Conservation (phyloP, 2,329 filamentous ascomycete genomes). For the Aureobasidium sp. region DNA sequence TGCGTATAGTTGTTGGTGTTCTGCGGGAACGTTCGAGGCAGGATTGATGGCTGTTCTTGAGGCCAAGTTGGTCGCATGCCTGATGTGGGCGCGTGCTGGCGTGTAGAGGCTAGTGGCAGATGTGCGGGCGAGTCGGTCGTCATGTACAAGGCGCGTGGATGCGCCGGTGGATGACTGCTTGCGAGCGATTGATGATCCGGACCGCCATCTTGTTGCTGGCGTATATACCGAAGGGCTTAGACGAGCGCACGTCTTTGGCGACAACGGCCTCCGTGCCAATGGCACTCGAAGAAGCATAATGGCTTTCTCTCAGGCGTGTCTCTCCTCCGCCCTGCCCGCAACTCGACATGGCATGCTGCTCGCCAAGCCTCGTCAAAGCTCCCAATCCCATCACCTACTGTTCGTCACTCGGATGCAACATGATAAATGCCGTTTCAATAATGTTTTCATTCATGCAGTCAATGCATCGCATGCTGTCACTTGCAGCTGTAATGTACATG, state of each 20-base stretch:
- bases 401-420: too few relatives aligned
- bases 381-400: background rate
- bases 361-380: conserved; percentile 13
- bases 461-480: conserved; percentile 10
- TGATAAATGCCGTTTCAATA: background rate
- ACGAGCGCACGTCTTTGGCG: conserved; percentile 22
- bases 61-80: conserved; percentile 30
- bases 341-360: background rate
- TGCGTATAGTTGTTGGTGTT: conserved; percentile 51
- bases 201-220: conserved; percentile 26
- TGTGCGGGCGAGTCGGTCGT: background rate
- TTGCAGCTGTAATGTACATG: conserved; percentile 14
- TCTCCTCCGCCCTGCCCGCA: conserved; percentile 7
- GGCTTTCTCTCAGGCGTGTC: conserved; percentile 3
- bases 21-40: conserved; percentile 46
- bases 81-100: background rate
- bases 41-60: conserved; percentile 49
- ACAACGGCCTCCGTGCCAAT: conserved; percentile 28
- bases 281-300: conserved; percentile 37
- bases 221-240: conserved; percentile 25
- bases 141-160: conserved; percentile 6
- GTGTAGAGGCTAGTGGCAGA: background rate
- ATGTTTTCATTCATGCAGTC: conserved; percentile 12
- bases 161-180: background rate
- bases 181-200: conserved; percentile 1